Conservation (phyloP, 139 green algal genomes). For the Pycnococcus provasolii region DNA sequence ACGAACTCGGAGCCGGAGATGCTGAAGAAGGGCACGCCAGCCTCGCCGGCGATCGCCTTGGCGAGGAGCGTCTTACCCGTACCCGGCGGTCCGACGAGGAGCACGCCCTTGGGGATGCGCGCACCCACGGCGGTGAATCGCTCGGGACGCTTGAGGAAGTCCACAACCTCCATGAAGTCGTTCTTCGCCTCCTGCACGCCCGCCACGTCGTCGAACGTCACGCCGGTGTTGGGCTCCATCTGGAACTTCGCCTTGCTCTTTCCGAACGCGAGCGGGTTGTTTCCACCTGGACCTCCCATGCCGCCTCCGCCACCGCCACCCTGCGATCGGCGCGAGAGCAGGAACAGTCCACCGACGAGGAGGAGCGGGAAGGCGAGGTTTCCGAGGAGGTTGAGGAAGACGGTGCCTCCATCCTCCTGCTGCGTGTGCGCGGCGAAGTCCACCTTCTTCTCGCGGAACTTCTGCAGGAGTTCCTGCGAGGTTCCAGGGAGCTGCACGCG, state of each 20-base stretch:
- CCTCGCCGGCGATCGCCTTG: conserved; percentile 96
- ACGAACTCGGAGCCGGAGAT: conserved; percentile 98
- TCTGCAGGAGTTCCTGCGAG: conserved; percentile 77
- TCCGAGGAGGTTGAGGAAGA: conserved; percentile 58
- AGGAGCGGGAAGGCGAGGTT: conserved; percentile 99
- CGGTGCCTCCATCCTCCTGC: conserved; percentile 80
- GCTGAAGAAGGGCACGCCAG: conserved; percentile 93
- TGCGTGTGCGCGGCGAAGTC: conserved; percentile 96
- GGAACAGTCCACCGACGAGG: conserved; percentile 97
- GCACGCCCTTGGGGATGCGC: conserved; percentile 94
- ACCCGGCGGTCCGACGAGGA: conserved; percentile 88
- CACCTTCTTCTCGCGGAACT: conserved; percentile 97
- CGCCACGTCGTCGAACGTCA: conserved; percentile 94
- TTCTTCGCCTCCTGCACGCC: conserved; percentile 99
- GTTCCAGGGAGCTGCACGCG: conserved; percentile 95
- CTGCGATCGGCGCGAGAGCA: conserved; percentile 69
- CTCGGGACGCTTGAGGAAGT: conserved; percentile 99
- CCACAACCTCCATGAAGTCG: conserved; percentile 99
- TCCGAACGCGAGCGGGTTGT: conserved; percentile 93
- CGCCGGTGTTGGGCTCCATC: conserved; percentile 98
- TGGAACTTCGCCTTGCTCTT: conserved; percentile 96
- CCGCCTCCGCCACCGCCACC: conserved; percentile 31
- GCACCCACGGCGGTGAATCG: conserved; percentile 96
- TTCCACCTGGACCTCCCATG: conserved; percentile 70
- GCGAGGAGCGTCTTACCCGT: conserved; percentile 96